phyloP scores from a whole-genome alignment of 768 basidiomycete species.

The Naganishia friedmannii region DNA sequence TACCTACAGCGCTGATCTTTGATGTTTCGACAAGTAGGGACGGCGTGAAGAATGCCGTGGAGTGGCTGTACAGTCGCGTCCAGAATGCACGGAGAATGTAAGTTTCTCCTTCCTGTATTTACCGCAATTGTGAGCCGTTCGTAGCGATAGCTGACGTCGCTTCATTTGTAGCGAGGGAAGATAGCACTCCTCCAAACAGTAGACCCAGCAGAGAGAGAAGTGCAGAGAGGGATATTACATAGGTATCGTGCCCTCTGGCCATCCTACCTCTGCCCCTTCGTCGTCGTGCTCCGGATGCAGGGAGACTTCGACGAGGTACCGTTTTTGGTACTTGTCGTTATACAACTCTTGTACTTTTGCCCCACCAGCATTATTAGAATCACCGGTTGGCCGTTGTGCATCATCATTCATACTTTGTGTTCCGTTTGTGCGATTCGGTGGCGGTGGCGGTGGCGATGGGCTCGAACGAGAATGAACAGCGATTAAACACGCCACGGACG shows the following conservation, averaged over 20 bases:
- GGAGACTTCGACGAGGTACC: constrained; percentile 24
- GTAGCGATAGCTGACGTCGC: neutral
- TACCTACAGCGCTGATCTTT: neutral
- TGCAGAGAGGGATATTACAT: neutral
- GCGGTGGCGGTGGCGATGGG: neutral
- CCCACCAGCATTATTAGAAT: neutral
- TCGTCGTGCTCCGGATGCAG: neutral
- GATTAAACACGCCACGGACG: neutral
- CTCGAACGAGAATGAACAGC: constrained; percentile 5
- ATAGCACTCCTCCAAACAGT: neutral
- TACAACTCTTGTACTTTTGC: neutral
- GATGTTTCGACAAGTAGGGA: constrained; percentile 58
- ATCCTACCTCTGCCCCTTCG: neutral
- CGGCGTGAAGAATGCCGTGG: constrained; percentile 81
- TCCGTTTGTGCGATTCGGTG: neutral
- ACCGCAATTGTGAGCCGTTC: neutral
- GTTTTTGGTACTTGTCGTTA: constrained; percentile 14
- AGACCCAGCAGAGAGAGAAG: neutral
- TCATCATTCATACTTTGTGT: neutral
- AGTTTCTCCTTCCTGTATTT: constrained; percentile 21
- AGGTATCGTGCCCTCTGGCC: neutral
- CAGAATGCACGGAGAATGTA: constrained; percentile 71
- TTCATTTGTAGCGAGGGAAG: constrained; percentile 5
- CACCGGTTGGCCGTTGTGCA: neutral
- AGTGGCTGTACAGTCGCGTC: constrained; percentile 91